phyloP scores from a whole-genome alignment of 768 basidiomycete genomes.

The Dacryopinax primogenitus region DNA sequence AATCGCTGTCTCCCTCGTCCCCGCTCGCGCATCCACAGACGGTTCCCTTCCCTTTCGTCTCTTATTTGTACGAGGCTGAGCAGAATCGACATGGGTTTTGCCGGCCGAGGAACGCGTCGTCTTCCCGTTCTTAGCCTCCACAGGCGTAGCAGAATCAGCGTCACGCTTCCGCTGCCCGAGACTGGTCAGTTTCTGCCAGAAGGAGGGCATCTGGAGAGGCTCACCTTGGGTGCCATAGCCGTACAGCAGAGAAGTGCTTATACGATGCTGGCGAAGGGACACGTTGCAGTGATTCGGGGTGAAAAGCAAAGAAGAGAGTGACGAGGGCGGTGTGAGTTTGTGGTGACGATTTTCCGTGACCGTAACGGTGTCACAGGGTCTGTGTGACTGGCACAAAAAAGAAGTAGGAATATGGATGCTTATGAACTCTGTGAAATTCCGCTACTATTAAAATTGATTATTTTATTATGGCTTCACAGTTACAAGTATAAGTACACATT shows the following conservation, averaged over 20 bases:
- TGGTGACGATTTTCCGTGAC: too few species aligned
- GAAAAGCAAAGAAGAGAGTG: neutral
- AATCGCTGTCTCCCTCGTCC: neutral
- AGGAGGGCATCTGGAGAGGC: neutral
- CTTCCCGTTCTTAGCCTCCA: conserved; percentile 23
- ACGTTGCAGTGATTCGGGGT: neutral
- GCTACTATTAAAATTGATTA: too few species aligned
- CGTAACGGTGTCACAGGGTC: too few species aligned
- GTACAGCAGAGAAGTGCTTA: neutral
- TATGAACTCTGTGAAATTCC: too few species aligned
- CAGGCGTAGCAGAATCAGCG: conserved; percentile 29
- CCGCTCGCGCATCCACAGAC: neutral
- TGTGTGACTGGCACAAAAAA: too few species aligned
- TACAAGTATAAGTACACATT: too few species aligned
- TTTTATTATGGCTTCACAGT: too few species aligned
- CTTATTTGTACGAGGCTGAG: too few species aligned
- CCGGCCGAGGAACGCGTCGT: conserved; percentile 4
- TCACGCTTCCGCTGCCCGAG: conserved; percentile 45
- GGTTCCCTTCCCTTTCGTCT: conserved; percentile 6
- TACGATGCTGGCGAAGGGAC: neutral
- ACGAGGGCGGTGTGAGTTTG: neutral
- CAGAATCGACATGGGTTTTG: too few species aligned
- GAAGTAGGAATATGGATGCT: too few species aligned
- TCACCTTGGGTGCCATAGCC: conserved; percentile 23
- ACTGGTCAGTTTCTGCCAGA: neutral